Conservation (phyloP, 495 filamentous ascomycete species). For the Penicillium robsamsonii region DNA sequence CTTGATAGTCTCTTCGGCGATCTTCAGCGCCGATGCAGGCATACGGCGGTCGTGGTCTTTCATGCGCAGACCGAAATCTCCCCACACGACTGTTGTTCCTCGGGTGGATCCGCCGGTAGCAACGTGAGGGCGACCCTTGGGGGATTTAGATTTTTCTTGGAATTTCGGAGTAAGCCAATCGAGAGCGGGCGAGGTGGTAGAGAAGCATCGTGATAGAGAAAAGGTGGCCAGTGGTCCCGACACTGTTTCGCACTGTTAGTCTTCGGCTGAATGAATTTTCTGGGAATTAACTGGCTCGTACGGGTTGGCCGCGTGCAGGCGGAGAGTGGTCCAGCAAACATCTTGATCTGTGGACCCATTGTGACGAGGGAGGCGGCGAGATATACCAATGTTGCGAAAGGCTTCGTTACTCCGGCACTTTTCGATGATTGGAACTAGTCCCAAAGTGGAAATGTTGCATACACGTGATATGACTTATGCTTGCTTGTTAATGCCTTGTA, state of each 20-base stretch:
- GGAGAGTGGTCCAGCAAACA: conserved; percentile 40
- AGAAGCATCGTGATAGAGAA: conserved; percentile 61
- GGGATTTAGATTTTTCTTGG: conserved; percentile 75
- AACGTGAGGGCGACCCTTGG: conserved; percentile 85
- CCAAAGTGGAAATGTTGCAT: conserved; percentile 17
- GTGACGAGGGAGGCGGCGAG: conserved; percentile 19
- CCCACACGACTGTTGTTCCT: conserved; percentile 94
- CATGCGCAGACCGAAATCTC: conserved; percentile 94
- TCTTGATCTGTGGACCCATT: conserved; percentile 41
- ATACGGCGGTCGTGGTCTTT: conserved; percentile 88
- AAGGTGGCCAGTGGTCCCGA: conserved; percentile 32
- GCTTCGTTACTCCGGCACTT: conserved; percentile 28
- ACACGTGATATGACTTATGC: conserved; percentile 26
- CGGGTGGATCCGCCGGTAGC: conserved; percentile 85
- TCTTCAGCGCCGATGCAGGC: conserved; percentile 79
- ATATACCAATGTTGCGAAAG: conserved; percentile 15
- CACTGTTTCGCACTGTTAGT: conserved; percentile 33
- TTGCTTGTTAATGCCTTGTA: neutral
- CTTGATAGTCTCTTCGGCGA: conserved; percentile 90
- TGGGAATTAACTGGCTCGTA: conserved; percentile 21
- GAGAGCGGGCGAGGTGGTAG: conserved; percentile 59
- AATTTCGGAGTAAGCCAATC: conserved; percentile 82
- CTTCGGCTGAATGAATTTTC: conserved; percentile 8
- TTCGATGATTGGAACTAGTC: conserved; percentile 30
- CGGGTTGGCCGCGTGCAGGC: conserved; percentile 37